Percentiles rank a stretch among this genome's conserved stretches.
Conservation (phyloP, 495 filamentous ascomycete genomes). For the Penicillium angulare region DNA sequence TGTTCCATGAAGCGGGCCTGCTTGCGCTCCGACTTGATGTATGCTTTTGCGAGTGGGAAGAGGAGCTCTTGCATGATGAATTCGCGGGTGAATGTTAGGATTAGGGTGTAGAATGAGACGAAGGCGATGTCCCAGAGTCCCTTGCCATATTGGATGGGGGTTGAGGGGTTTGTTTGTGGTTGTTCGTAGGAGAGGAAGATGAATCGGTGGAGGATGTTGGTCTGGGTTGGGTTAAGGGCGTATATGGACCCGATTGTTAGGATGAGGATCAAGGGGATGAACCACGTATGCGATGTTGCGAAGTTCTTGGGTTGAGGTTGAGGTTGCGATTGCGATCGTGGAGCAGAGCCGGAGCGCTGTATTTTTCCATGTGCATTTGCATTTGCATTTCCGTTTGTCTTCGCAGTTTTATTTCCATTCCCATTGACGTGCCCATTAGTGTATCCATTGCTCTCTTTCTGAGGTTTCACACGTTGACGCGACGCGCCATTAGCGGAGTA, state of each 20-base stretch:
- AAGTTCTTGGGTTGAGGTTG: neutral
- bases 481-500: neutral
- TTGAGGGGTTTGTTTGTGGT: conserved; percentile 22
- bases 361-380: no score
- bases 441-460: neutral
- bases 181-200: conserved; percentile 86
- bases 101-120: conserved; percentile 77
- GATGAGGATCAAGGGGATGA: conserved; percentile 67
- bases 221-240: conserved; percentile 66
- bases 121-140: conserved; percentile 76
- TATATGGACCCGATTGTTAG: conserved; percentile 58
- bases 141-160: conserved; percentile 71
- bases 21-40: conserved; percentile 65
- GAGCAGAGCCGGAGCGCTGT: no score
- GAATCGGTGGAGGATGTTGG: conserved; percentile 72
- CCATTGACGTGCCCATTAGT: neutral
- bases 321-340: no score
- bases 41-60: conserved; percentile 61
- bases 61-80: conserved; percentile 88
- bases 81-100: conserved; percentile 83
- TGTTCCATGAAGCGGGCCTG: conserved; percentile 91
- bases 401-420: no score
- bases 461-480: neutral
- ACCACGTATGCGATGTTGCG: conserved; percentile 59
- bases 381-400: no score